Conservation (phyloP, 495 filamentous ascomycete genomes). For the Penicillium daleae region DNA sequence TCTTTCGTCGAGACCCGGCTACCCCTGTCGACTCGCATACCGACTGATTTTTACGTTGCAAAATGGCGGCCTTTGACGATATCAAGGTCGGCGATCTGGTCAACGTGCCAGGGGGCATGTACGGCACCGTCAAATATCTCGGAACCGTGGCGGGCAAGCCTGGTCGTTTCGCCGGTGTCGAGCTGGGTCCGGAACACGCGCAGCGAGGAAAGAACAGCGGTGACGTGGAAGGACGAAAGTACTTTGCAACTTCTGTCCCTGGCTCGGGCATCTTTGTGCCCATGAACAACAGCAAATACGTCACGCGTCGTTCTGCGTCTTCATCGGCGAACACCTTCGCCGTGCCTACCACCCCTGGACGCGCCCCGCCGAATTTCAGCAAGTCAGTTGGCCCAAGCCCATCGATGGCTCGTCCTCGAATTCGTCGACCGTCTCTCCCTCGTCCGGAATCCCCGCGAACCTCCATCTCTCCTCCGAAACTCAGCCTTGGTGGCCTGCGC, state of each 20-base stretch:
- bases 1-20: constrained; percentile 11
- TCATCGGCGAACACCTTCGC: constrained; percentile 58
- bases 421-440: constrained; percentile 70
- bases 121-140: constrained; percentile 86
- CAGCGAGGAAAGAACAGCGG: constrained; percentile 91
- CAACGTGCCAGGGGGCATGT: constrained; percentile 94
- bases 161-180: constrained; percentile 92
- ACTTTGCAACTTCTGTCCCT: constrained; percentile 78
- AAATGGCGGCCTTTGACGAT: constrained; percentile 52
- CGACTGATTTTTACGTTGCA: constrained; percentile 5
- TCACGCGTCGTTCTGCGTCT: constrained; percentile 58
- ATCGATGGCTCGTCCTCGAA: constrained; percentile 67
- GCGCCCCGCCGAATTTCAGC: constrained; percentile 65
- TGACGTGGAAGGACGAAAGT: constrained; percentile 84
- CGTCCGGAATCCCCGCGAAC: constrained; percentile 76
- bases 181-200: constrained; percentile 80
- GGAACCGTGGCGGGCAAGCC: constrained; percentile 87
- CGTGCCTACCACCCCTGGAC: constrained; percentile 71
- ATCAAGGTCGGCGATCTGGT: constrained; percentile 86
- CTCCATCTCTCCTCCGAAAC: constrained; percentile 53
- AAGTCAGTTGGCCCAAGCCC: constrained; percentile 82
- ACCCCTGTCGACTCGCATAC: constrained; percentile 7
- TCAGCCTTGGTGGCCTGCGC: constrained; percentile 58
- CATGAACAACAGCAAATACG: constrained; percentile 77
- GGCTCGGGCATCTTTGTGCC: constrained; percentile 95